phyloP scores from a whole-genome alignment of 108 stramenopile species.

The Nitzschia sp. region DNA sequence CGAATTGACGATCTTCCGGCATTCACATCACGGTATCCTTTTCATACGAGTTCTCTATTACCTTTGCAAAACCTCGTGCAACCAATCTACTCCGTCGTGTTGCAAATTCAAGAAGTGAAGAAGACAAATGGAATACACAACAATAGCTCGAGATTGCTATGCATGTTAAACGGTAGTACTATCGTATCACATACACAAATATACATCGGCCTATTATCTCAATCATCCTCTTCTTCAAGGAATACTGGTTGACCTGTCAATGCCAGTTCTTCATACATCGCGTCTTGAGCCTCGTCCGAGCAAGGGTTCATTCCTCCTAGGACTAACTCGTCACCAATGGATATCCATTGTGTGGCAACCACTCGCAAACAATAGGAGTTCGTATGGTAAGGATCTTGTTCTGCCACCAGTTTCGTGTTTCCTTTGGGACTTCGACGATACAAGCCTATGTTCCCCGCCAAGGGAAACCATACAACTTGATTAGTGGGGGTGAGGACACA shows the following conservation, averaged over 20 bases:
- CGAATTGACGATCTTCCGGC: no score
- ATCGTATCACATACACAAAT: no score
- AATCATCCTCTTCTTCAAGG: background rate
- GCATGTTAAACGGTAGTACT: no score
- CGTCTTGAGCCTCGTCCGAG: background rate
- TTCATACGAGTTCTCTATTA: no score
- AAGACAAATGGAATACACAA: no score
- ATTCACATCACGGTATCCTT: no score
- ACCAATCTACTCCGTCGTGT: no score
- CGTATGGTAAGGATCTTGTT: slow-evolving; percentile 3
- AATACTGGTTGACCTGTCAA: slow-evolving; percentile 9
- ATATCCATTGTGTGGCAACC: background rate
- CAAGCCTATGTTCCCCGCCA: slow-evolving; percentile 13
- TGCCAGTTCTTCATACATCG: slow-evolving; percentile 5
- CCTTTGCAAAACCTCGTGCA: no score
- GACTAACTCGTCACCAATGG: background rate
- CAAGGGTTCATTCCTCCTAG: background rate
- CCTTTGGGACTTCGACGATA: background rate
- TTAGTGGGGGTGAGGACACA: background rate
- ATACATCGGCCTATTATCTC: no score
- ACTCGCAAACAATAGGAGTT: slow-evolving; percentile 6
- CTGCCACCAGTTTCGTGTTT: slow-evolving; percentile 2
- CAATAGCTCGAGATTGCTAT: no score
- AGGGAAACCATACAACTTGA: slow-evolving; percentile 5
- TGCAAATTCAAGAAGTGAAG: no score